Percentiles rank a stretch among this genome's conserved stretches.
phyloP scores from a whole-genome alignment of 768 basidiomycete genomes.

The Termitomyces sp. region DNA sequence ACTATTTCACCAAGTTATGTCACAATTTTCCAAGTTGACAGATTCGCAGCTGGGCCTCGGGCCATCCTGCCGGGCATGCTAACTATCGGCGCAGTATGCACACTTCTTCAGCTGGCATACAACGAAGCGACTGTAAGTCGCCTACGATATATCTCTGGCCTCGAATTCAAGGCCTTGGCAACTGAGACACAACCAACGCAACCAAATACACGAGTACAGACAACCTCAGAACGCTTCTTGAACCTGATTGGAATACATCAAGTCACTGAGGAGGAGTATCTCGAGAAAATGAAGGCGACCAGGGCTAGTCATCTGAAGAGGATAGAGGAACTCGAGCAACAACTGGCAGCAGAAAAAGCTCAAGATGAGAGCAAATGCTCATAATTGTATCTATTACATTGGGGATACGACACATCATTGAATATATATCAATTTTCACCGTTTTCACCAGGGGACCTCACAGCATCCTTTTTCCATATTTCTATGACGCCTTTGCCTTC shows the following conservation, averaged over 20 bases:
- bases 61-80: conserved; percentile 54
- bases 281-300: conserved; percentile 50
- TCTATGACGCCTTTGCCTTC: conserved; percentile 60
- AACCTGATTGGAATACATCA: conserved; percentile 42
- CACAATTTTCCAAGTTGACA: not conserved
- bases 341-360: conserved; percentile 30
- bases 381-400: not conserved
- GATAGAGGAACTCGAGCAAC: conserved; percentile 52
- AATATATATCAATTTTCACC: not conserved
- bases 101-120: conserved; percentile 57
- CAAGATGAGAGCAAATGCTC: conserved; percentile 12
- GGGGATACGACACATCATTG: not conserved
- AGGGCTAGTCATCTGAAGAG: conserved; percentile 47
- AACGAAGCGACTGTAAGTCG: conserved; percentile 65
- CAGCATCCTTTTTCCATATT: conserved; percentile 40
- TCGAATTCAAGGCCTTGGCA: conserved; percentile 16
- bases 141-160: conserved; percentile 47
- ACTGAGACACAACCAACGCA: conserved; percentile 8
- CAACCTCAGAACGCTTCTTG: conserved; percentile 36
- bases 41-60: conserved; percentile 47
- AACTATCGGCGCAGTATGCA: conserved; percentile 53
- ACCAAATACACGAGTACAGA: not conserved
- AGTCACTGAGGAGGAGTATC: conserved; percentile 70
- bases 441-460: not conserved
- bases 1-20: not conserved